Evolutionary conservation across 257 asterid species (phyloP), one percentile per base, ranked within the genome.

Genomic region (Salvia splendens): DNA sequence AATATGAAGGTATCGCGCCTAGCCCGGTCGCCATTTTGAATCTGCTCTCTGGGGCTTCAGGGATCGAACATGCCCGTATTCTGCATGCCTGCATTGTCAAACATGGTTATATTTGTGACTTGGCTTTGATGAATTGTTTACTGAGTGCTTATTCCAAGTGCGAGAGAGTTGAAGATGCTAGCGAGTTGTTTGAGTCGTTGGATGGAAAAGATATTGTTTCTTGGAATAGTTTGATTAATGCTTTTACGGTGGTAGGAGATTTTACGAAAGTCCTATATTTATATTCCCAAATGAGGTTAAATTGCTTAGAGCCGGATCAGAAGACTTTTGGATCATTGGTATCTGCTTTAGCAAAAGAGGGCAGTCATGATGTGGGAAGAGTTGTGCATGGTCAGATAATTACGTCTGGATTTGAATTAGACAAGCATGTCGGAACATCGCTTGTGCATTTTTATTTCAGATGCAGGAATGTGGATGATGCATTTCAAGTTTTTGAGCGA

Each of bases 101-200:
- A 67, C 58, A 36, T 72, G 95, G 95, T 11, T 84, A 76, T 58
- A n/a, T 32, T 9, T 56, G 62, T 58, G 80, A 81, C 50, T 36
- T 84, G 4, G 80, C 68, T 53, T 70, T 91, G 67, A 57, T 77
- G 70, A 91, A 91, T 69, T 85, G 83, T 71, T 78, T 89, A 77
- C 60, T 89, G 77, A 84, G 82, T 74, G 88, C 85, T 12, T 91
- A 91, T 49, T 87, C 92, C 11, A 91, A 84, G 77, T 84, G 94
- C 54, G 87, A 85, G 57, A 79, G 83, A 40, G 71, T 85, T 12
- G 84, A 49, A 50, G 86, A 80, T 65, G 91, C 88, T 41, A 76
- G 82, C 78, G 65, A 77, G 58, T 68, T 91, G 78, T 91, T 89
- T 76, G 83, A 85, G 20, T 73, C 61, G 62, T 67, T 74, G 55